Base-by-base conservation (phyloP, 345 rosid genomes). In the Jatropha curcas region DNA sequence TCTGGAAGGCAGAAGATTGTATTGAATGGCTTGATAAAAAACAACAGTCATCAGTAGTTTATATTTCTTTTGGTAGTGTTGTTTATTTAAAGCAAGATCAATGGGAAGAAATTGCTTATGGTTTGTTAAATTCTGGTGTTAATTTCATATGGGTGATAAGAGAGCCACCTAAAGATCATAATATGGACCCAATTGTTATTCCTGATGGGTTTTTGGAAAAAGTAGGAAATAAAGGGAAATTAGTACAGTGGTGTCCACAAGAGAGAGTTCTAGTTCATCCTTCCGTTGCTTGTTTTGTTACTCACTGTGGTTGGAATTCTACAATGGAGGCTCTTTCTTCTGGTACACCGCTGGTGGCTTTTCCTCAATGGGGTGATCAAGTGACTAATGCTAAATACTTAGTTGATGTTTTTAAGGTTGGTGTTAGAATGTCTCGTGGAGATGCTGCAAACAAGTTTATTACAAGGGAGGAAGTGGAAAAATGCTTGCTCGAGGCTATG, bases 291-390 rank as follows among this genome's bases (percentile, higher is more conserved):
- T 88, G 93, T 79, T 94, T 92, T 59, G 82, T 90, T 22, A 88
- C 94, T 0, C 98, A 94, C 55, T 92, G 98, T 37, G 98, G 98
- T 5, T 94, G 98, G 98, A 92, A 92, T 82, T 94, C 96, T 4
- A 78, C 94, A 0, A 81, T 92, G 85, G 98, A 94, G 74, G 82
- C 97, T 17, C 63, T 94, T 19, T 71, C 94, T 1, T 77, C 81
- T 0, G 97, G 96, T 4, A 73, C 87, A 74, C 94, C 96, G 0
- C 81, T 93, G 41, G 74, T 92, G 30, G 87, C 90, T 13, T 90
- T 84, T 52, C 96, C 96, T 4, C 96, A 86, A 30, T 94, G 94
- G 96, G 93, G 94, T 3, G 98, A 94, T 80, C 97, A 92, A 72
- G 94, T 88, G 25, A 89, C 96, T 0, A 73, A 94, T 58, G 92